These are phyloP conservation scores for Musa schizocarpa DNA, from an alignment of 176 grass and related monocot genomes.

Conservation along the genomic window DNA sequence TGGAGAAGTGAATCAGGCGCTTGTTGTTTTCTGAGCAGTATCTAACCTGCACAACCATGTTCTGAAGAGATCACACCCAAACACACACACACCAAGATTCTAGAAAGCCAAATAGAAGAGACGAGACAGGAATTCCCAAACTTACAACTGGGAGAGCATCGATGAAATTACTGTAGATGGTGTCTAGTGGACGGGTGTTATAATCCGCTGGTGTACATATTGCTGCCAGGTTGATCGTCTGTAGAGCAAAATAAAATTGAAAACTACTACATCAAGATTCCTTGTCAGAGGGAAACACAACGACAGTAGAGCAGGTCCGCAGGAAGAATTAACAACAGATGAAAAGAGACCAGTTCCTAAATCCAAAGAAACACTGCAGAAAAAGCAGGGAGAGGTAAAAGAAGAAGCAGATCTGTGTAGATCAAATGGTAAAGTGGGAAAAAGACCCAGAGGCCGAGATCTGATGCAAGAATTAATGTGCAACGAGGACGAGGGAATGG, in stretches of 20 bases:
- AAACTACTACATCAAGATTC: conserved; percentile 14
- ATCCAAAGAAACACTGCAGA: background rate
- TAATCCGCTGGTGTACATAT: conserved; percentile 98
- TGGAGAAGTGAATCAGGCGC: conserved; percentile 96
- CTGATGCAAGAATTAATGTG: background rate
- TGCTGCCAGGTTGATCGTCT: conserved; percentile 93
- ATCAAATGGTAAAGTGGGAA: background rate
- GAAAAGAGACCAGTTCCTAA: too few species aligned
- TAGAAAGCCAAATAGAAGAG: background rate
- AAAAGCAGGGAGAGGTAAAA: background rate
- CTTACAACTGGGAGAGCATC: conserved; percentile 88
- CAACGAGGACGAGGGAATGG: background rate
- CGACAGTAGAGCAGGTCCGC: background rate
- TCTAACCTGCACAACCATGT: conserved; percentile 47
- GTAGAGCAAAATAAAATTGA: conserved; percentile 21
- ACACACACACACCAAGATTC: background rate
- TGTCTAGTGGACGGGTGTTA: conserved; percentile 92
- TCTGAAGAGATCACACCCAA: background rate
- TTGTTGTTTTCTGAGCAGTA: conserved; percentile 98
- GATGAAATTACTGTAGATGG: conserved; percentile 99
- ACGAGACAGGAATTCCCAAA: background rate
- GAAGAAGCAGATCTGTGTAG: background rate
- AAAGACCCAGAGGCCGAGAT: background rate
- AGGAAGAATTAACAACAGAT: background rate
- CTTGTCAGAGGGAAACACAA: background rate